Evolutionary conservation across 257 asterid genomes (phyloP), one percentile per base, ranked within the genome.

Genomic region (Salvia rosmarinus): DNA sequence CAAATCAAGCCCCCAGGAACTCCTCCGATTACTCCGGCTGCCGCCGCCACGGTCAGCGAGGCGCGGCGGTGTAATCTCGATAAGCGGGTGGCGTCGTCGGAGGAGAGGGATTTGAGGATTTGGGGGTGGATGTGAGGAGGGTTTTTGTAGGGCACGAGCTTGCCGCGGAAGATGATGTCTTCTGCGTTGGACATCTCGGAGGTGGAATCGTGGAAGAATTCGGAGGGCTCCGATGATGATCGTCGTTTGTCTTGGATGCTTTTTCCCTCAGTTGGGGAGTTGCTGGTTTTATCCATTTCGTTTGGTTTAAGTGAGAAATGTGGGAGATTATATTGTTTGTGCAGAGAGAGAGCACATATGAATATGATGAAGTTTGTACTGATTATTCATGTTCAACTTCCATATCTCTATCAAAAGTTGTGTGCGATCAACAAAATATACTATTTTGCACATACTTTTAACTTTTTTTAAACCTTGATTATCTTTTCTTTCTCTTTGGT

Each of bases 121-220:
- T 39, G 42, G 9, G 42, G 9, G 42, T 37, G 30, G 30, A 25
- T 1, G n/a, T 25, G 65, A 8, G 55, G 68, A 51, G 55, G 63
- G 57, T 59, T 65, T 39, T 75, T 54, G 75, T 34, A 81, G 28
- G 91, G 85, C 0, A 84, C 56, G 75, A 88, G 87, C 51, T 80
- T 86, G 16, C 95, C 95, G 58, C 86, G 40, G 74, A 76, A 78
- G 59, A 88, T 82, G 0, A 88, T 86, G 78, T 86, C 95, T 50
- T 88, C 95, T 10, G 95, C 92, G 42, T 81, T 85, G 17, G 86
- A 74, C 84, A 86, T 88, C 46, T 81, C 81, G 30, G 75, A 56
- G 34, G 11, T 75, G 64, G 64, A 46, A 20, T 77, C 78, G 62
- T 42, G 75, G 7, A 86, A 80, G 86, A 88, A 88, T 75, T 88